Base-by-base conservation (phyloP, 2,329 filamentous ascomycete species). In the Sporothrix pallida region DNA sequence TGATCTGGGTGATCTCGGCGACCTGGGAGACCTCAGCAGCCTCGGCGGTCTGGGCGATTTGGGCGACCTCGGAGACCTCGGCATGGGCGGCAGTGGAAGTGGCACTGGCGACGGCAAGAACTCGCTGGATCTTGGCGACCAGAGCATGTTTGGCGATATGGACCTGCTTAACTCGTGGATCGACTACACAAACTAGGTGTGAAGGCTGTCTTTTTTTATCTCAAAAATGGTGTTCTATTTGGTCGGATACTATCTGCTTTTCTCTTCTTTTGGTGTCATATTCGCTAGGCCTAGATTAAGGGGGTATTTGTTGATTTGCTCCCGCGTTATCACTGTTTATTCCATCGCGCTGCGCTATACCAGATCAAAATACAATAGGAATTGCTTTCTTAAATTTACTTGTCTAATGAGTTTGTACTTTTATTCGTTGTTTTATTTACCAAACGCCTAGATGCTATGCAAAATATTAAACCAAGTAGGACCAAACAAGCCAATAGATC, bases 141-240 rank as follows among this genome's bases (percentile, higher is more conserved):
- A 74, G 73, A 75, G 76, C 72, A 75, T 77, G 73, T 77, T 77
- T 73, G 72, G 75, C n/a, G 76, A 77, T 31, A 71, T 78, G 46
- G 75, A 77, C 44, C 62, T 77, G 72, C 71, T 78, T 17, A 75
- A 76, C 62, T 76, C 76, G 52, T 78, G 75, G 76, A 75, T 76
- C 3, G 76, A 78, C 48, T 69, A 69, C 17, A 54, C 48, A n/a
- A 69, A 69, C 26, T 69, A 69, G 48, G 42, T 56, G 10, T 13
- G 52, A 23, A 9, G n/a, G n/a, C 15, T 23, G 5, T 56, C 23
- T 15, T 15, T 46, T 23, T 17, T 37, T 37, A 6, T 37, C 31
- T 6, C 31, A 37, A 37, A 37, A 37, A 8, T 42, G 31, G 15
- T 63, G 15, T n/a, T 10, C 17, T 26, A 23, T 48, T 15, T 23